Percentiles rank a stretch among this genome's conserved stretches.
Evolutionary conservation across 2,329 filamentous ascomycete genomes (phyloP).

Genomic region (Cladosporium sp.): DNA sequence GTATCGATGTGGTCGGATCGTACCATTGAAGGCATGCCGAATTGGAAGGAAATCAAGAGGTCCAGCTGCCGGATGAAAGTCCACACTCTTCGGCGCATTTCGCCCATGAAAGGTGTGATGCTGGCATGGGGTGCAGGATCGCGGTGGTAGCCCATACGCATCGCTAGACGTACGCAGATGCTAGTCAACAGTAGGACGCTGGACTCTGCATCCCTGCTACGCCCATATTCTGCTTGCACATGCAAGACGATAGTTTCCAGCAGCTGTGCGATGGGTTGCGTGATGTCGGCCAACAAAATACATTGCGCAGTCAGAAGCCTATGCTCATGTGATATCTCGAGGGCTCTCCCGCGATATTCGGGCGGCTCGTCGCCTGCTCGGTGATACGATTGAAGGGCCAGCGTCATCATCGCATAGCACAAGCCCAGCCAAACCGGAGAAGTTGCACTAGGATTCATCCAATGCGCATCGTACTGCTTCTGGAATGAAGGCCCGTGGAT

Average conservation of each 20-base stretch:
- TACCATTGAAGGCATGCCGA: conserved; percentile 58
- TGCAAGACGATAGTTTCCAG: conserved; percentile 75
- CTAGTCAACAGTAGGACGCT: conserved; percentile 57
- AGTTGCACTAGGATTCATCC: conserved; percentile 66
- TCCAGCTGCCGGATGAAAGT: conserved; percentile 67
- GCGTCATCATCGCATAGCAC: conserved; percentile 67
- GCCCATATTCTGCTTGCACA: conserved; percentile 67
- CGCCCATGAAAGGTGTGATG: conserved; percentile 67
- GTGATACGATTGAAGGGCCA: conserved; percentile 73
- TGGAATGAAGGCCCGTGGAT: conserved; percentile 72
- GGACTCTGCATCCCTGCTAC: conserved; percentile 66
- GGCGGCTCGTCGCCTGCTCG: conserved; percentile 73
- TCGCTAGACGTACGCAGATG: conserved; percentile 55
- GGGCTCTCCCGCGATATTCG: conserved; percentile 64
- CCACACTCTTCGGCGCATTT: conserved; percentile 61
- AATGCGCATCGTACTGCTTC: conserved; percentile 60
- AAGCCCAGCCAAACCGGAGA: conserved; percentile 72
- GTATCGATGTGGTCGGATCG: conserved; percentile 70
- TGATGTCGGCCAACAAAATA: conserved; percentile 69
- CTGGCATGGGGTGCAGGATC: conserved; percentile 68
- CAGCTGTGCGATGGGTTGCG: conserved; percentile 65
- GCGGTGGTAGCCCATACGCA: conserved; percentile 72
- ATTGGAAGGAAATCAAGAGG: conserved; percentile 69
- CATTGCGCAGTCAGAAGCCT: conserved; percentile 71
- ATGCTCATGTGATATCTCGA: conserved; percentile 49